A percentile compares a stretch with the other conserved stretches of the same genome.
Conservation (phyloP, 2,329 filamentous ascomycete species). For the Endoconidiophora polonica region DNA sequence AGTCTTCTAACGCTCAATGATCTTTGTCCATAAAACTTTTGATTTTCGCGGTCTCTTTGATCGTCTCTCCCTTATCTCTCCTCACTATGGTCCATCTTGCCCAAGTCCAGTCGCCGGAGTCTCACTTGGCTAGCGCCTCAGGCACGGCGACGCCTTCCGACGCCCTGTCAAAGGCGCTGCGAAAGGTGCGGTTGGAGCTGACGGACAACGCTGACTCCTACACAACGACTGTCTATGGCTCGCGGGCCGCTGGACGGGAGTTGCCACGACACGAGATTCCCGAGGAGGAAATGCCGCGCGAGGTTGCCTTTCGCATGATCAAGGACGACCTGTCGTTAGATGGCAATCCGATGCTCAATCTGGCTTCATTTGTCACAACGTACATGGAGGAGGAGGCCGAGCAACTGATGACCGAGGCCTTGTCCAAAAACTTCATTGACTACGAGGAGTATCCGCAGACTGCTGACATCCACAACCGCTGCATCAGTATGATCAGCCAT, state of each 20-base stretch:
- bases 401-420: constrained; percentile 83
- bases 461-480: constrained; percentile 80
- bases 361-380: constrained; percentile 88
- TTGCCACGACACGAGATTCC: constrained; percentile 77
- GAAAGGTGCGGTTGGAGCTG: constrained; percentile 31
- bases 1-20: too few species aligned
- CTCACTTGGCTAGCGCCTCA: constrained; percentile 13
- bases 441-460: constrained; percentile 73
- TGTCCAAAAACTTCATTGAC: constrained; percentile 91
- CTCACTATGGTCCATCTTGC: constrained; percentile 35
- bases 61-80: too few species aligned
- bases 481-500: constrained; percentile 76
- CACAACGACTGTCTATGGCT: constrained; percentile 76
- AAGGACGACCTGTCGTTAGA: constrained; percentile 86
- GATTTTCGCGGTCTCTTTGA: too few species aligned
- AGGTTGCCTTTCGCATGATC: constrained; percentile 93
- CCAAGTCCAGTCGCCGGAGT: constrained; percentile 14
- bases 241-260: constrained; percentile 63
- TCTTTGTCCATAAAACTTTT: too few species aligned
- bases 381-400: constrained; percentile 97
- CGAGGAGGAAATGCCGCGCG: constrained; percentile 73
- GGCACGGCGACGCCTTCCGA: constrained; percentile 14
- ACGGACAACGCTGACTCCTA: constrained; percentile 38
- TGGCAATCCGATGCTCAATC: constrained; percentile 72
- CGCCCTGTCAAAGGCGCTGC: constrained; percentile 22